phyloP scores from a whole-genome alignment of 129 eudicot genomes.

The Tagetes erecta region DNA sequence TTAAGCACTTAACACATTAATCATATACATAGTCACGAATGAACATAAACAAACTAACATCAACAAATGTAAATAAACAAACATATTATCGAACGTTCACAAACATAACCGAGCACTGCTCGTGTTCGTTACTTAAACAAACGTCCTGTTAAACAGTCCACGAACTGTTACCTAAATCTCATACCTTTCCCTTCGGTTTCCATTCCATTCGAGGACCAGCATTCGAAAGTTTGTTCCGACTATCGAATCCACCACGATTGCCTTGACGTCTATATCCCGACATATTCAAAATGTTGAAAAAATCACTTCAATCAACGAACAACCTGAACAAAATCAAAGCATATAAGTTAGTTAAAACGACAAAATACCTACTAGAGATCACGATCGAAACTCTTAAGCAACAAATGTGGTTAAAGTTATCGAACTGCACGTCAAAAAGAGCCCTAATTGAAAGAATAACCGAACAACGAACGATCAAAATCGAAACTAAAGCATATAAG shows the following conservation, averaged over 20 bases:
- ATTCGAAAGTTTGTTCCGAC: constrained; percentile 8
- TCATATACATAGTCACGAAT: too few relatives aligned
- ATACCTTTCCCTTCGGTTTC: constrained; percentile 23
- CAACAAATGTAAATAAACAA: too few relatives aligned
- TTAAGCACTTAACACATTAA: too few relatives aligned
- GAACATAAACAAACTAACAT: too few relatives aligned
- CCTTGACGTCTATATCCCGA: constrained; percentile 9
- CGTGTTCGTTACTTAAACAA: too few relatives aligned
- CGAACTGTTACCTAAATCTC: background rate
- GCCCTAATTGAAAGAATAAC: background rate
- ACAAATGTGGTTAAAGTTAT: background rate
- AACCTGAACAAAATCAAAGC: background rate
- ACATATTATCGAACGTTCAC: too few relatives aligned
- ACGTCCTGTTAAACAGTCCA: too few relatives aligned
- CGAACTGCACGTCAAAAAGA: constrained; percentile 24
- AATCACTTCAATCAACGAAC: constrained; percentile 15
- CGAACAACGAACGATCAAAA: too few relatives aligned
- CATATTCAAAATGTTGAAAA: background rate
- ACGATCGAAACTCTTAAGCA: background rate
- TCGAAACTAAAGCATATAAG: background rate
- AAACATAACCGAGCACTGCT: too few relatives aligned
- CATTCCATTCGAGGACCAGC: background rate
- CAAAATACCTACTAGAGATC: background rate
- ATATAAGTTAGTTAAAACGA: background rate
- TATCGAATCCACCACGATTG: constrained; percentile 7